A percentile compares a stretch with the other conserved stretches of the same genome.
phyloP scores from a whole-genome alignment of 768 basidiomycete species.

The Mycena vulgaris region DNA sequence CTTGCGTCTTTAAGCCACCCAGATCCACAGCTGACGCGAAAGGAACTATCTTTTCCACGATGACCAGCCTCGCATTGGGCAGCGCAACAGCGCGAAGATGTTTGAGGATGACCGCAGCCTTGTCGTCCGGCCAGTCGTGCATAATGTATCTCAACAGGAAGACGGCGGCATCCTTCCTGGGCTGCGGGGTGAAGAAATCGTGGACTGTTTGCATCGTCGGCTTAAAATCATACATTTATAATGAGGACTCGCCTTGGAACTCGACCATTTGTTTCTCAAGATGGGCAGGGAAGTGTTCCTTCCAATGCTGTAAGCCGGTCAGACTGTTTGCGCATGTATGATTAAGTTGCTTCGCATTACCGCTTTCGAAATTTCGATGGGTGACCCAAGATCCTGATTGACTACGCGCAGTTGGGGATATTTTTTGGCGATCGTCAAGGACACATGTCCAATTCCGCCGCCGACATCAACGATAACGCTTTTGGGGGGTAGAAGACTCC shows the following conservation, averaged over 20 bases:
- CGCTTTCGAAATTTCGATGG: not conserved
- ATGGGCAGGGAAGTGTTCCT: not conserved
- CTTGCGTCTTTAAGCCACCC: too few relatives aligned
- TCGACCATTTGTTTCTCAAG: not conserved
- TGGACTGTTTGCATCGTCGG: constrained; percentile 28
- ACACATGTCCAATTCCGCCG: not conserved
- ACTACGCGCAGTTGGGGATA: constrained; percentile 4
- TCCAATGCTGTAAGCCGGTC: constrained; percentile 13
- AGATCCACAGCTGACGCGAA: not conserved
- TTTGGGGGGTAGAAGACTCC: constrained; percentile 34
- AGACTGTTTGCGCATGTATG: constrained; percentile 4
- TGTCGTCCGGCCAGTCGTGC: constrained; percentile 51
- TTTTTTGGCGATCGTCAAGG: not conserved
- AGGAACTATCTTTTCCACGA: not conserved
- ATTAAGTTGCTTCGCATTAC: not conserved
- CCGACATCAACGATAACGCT: constrained; percentile 45
- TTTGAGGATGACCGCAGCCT: constrained; percentile 41
- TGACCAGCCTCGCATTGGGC: constrained; percentile 43
- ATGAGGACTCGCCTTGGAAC: constrained; percentile 12
- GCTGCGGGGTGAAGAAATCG: constrained; percentile 46
- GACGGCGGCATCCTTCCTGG: constrained; percentile 42
- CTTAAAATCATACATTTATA: constrained; percentile 20
- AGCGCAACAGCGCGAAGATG: constrained; percentile 46
- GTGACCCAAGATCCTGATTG: constrained; percentile 1
- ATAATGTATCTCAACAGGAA: constrained; percentile 48